Base-by-base conservation (phyloP, 1,139 yeast species). In the Sugiyamaella novakii region DNA sequence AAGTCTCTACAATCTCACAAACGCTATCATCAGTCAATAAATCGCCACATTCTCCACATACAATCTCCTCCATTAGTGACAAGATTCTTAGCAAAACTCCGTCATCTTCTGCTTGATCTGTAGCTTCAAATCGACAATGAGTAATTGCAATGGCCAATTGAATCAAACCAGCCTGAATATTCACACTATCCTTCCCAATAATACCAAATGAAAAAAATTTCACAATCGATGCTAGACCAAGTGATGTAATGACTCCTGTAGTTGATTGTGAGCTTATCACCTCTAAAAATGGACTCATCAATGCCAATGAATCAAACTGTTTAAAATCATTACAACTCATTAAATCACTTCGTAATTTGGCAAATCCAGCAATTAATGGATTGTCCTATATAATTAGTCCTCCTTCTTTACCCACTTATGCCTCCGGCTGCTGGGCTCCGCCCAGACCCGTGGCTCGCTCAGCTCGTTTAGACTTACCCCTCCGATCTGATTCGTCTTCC, bases 71-170 rank as follows among this genome's bases (percentile, higher is more conserved):
- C 65, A 92, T 74, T 33, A 92, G 72, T 38, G 85, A 74, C 57
- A 94, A 77, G 19, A 94, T 95, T 61, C 87, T 87, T 47, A 91
- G 74, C 47, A 94, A 72, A 3, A 94, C 94, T 0, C 95, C 87
- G 63, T 94, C 98, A 68, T 94, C 98, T 35, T 91, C 84, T 36
- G 84, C 80, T 64, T 89, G 96, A 63, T 91, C 97, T 0, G 95
- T 87, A 1, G 96, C 96, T 70, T 92, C 98, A 65, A 92, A 94
- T 31, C 96, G 80, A 67, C 98, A 92, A 63, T 89, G 96, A 0
- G 98, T 87, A 51, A 94, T 76, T 0, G 97, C 85, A 14, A 87
- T 78, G 15, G 84, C 78, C 49, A 84, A 74, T 59, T 83, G 84
- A 11, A 81, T 74, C 56, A 85, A 69, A 48, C 68, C 80, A 59